These are phyloP conservation scores for Magnolia sinica DNA, from an alignment of 164 flowering plant genomes.

Conservation along the genomic window DNA sequence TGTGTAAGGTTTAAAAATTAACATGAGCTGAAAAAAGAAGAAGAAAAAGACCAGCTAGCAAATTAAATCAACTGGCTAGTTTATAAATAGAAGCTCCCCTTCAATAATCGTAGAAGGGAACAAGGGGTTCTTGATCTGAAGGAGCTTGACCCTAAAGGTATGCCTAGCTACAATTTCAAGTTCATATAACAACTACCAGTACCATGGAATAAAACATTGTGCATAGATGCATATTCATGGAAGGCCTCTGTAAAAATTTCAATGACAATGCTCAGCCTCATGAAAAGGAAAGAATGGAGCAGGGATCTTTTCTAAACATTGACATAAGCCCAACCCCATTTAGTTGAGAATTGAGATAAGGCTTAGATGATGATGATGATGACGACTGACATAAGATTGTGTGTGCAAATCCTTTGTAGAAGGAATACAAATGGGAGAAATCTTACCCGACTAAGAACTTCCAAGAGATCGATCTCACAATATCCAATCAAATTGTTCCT, in stretches of 20 bases:
- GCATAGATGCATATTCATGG: background rate
- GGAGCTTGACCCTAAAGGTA: no score
- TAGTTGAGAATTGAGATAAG: no score
- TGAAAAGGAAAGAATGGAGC: background rate
- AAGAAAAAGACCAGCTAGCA: background rate
- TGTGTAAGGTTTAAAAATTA: background rate
- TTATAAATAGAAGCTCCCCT: no score
- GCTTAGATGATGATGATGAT: no score
- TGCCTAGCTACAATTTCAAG: no score
- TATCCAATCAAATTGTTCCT: constrained; percentile 78
- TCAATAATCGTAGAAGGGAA: no score
- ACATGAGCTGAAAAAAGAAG: background rate
- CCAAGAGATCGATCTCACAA: constrained; percentile 81
- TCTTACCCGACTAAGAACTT: constrained; percentile 59
- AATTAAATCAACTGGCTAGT: no score
- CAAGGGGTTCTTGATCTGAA: no score
- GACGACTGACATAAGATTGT: no score
- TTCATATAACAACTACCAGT: background rate
- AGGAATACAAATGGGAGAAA: background rate
- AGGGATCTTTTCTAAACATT: background rate
- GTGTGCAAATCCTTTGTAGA: background rate
- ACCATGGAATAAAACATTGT: background rate
- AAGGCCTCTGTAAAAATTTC: background rate
- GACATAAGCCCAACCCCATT: background rate
- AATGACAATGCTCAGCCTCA: background rate